Base-by-base conservation (phyloP, 352 stramenopile species). In the Globisporangium cystogenes region DNA sequence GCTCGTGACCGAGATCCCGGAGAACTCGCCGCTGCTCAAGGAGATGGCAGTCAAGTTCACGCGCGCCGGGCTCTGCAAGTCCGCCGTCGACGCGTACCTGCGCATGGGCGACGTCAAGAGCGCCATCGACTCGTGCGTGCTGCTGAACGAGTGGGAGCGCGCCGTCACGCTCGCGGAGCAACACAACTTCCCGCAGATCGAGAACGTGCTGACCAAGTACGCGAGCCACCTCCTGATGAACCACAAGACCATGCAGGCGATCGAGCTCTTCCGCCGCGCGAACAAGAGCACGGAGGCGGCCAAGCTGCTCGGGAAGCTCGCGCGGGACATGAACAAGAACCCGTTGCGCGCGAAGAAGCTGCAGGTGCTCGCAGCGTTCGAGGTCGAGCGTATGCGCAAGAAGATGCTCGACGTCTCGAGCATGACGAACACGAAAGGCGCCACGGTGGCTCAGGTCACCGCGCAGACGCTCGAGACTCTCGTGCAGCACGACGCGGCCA, bases 131-230 rank as follows among this genome's bases (percentile, higher is more conserved):
- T 85, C 82, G 14, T 97, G 91, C 33, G 90, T 98, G 20, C 55
- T 96, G 3, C 60, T 97, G 35, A 98, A 98, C 62, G 83, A 98
- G 39, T 98, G 92, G 89, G 87, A 94, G 51, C 69, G 71, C 10
- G 93, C 93, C 27, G 86, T 98, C 37, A 63, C 87, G 26, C 74
- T 98, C 1, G 93, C 91, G 0, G 86, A 97, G 54, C 67, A 95
- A 59, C 86, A 97, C 70, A 77, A 96, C 54, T 98, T 96, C 53
- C 88, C 87, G 12, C 91, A 98, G 60, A 96, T 98, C 39, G 93
- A 98, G 62, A 93, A 94, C 48, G 72, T 98, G 10, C 55, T 98
- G 7, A 81, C 72, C 27, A 97, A 97, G 52, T 94, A 96, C 57
- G 88, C 87, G 8, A 87, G 70, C 21, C 72, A 96, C 35, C 64